phyloP scores from a whole-genome alignment of 1,139 yeast genomes.

The Kluyveromyces sp. region DNA sequence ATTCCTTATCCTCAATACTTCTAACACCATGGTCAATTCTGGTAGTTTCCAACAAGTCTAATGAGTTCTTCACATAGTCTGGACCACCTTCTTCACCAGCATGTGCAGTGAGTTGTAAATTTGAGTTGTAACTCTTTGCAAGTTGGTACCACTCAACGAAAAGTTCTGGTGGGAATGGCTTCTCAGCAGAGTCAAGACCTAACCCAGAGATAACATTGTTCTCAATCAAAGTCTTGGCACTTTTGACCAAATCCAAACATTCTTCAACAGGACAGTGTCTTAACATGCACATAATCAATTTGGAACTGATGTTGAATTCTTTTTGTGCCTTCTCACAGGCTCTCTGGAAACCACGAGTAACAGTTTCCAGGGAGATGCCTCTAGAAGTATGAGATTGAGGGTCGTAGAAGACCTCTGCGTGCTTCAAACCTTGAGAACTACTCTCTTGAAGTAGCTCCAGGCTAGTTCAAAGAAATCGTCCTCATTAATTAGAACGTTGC shows the following conservation, averaged over 20 bases:
- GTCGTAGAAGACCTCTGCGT: slow-evolving; percentile 70
- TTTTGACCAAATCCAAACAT: slow-evolving; percentile 49
- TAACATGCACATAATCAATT: slow-evolving; percentile 69
- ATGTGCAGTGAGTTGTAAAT: slow-evolving; percentile 64
- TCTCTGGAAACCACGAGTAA: slow-evolving; percentile 54
- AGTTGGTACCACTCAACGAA: slow-evolving; percentile 53
- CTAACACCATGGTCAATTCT: slow-evolving; percentile 79
- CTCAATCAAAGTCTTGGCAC: slow-evolving; percentile 43
- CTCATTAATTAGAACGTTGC: slow-evolving; percentile 58
- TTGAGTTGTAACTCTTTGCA: slow-evolving; percentile 40
- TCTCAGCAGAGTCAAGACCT: slow-evolving; percentile 72
- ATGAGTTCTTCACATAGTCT: slow-evolving; percentile 47
- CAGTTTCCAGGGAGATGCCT: slow-evolving; percentile 49
- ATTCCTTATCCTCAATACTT: slow-evolving; percentile 43
- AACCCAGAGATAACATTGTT: slow-evolving; percentile 58
- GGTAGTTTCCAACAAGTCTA: slow-evolving; percentile 51
- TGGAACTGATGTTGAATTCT: slow-evolving; percentile 55
- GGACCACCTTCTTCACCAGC: slow-evolving; percentile 87
- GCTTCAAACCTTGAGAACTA: slow-evolving; percentile 50
- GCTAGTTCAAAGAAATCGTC: slow-evolving; percentile 69
- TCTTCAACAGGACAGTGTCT: slow-evolving; percentile 60
- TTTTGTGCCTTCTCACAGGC: slow-evolving; percentile 54
- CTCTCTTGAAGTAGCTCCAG: slow-evolving; percentile 60
- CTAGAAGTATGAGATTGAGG: slow-evolving; percentile 78
- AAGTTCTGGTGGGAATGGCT: slow-evolving; percentile 62